These are phyloP conservation scores for Dysphania ambrosioides DNA, from an alignment of 148 eudicot genomes.

Conservation along the genomic window DNA sequence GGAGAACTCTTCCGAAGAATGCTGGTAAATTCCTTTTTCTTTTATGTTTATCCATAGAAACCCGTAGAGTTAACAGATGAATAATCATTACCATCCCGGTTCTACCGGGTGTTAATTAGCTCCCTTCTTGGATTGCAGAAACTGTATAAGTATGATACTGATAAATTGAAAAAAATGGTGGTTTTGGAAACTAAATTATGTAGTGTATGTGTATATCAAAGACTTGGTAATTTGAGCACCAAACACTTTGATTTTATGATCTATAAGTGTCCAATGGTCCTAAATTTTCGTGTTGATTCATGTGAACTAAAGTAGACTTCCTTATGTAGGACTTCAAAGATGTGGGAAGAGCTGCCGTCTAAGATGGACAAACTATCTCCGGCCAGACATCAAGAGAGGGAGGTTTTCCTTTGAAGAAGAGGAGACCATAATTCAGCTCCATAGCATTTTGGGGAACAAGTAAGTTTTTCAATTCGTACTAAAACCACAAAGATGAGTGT, in stretches of 20 bases:
- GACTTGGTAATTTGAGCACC: background rate
- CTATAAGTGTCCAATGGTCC: background rate
- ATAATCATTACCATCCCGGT: background rate
- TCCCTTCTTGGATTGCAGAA: background rate
- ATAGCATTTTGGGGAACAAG: slow-evolving; percentile 93
- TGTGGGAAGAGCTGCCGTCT: slow-evolving; percentile 97
- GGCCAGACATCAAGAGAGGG: slow-evolving; percentile 96
- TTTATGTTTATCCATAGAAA: background rate
- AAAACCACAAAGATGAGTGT: slow-evolving; percentile 10
- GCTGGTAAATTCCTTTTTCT: slow-evolving; percentile 53
- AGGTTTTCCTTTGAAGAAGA: slow-evolving; percentile 88
- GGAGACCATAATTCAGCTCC: slow-evolving; percentile 87
- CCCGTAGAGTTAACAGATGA: background rate
- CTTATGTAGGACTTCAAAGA: slow-evolving; percentile 66
- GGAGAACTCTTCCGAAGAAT: slow-evolving; percentile 95
- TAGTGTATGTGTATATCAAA: background rate
- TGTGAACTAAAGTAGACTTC: background rate
- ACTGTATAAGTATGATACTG: background rate
- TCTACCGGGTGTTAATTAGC: background rate
- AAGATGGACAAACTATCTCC: slow-evolving; percentile 88
- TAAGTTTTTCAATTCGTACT: slow-evolving; percentile 29
- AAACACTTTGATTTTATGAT: background rate
- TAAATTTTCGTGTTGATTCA: background rate
- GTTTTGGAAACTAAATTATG: background rate
- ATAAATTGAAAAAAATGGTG: background rate